A percentile compares a stretch with the other conserved stretches of the same genome.
Conservation (phyloP, 495 filamentous ascomycete genomes). For the Margaritispora aquatica region DNA sequence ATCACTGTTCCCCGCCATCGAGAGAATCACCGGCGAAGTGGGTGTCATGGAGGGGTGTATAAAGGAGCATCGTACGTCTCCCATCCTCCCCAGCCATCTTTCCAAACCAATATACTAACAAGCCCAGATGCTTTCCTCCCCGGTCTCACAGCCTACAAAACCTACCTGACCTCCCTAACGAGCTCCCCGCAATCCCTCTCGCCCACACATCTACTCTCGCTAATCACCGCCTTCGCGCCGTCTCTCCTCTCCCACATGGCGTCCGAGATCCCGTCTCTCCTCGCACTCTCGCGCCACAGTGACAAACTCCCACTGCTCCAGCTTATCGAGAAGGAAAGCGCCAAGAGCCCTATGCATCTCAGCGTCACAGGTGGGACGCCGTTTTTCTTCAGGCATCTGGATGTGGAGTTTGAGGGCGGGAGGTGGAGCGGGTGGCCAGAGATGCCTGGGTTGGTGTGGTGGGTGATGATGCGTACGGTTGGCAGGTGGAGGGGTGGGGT, state of each 20-base stretch:
- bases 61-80: conserved; percentile 20
- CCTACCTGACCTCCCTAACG: conserved; percentile 8
- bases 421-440: conserved; percentile 29
- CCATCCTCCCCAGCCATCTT: too few species aligned
- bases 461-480: conserved; percentile 4
- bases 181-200: conserved; percentile 3
- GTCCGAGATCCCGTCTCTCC: conserved; percentile 32
- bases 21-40: conserved; percentile 17
- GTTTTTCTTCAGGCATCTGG: conserved; percentile 32
- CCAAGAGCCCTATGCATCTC: conserved; percentile 9
- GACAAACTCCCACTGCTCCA: conserved; percentile 20
- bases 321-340: conserved; percentile 16
- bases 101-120: not conserved
- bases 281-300: conserved; percentile 19
- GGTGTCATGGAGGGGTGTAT: conserved; percentile 20
- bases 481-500: conserved; percentile 1
- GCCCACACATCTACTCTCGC: conserved; percentile 26
- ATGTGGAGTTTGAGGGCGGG: conserved; percentile 34
- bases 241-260: conserved; percentile 31
- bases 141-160: conserved; percentile 24
- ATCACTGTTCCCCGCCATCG: conserved; percentile 27
- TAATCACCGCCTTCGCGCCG: conserved; percentile 35
- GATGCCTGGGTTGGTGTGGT: conserved; percentile 24
- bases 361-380: conserved; percentile 10
- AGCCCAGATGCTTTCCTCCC: conserved; percentile 24